phyloP scores from a whole-genome alignment of 163 green algal species.

The Scenedesmus sp. region DNA sequence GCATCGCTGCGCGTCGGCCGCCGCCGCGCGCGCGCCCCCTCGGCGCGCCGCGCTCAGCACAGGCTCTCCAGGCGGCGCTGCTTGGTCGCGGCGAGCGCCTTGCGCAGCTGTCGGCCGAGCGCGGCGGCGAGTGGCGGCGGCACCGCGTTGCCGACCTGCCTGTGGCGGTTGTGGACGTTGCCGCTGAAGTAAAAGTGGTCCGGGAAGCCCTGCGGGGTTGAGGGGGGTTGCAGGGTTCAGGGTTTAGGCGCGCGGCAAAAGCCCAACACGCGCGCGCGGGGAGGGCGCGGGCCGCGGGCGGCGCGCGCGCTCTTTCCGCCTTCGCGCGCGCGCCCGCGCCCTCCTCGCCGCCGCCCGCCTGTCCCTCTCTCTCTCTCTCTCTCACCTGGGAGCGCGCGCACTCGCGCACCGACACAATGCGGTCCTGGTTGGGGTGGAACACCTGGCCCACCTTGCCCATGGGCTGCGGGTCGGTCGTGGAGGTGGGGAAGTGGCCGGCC shows the following conservation, averaged over 20 bases:
- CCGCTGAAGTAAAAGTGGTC: slow-evolving; percentile 87
- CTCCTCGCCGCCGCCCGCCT: no score
- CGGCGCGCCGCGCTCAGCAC: no score
- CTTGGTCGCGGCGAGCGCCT: slow-evolving; percentile 18
- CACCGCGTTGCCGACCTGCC: slow-evolving; percentile 85
- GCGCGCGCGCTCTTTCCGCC: no score
- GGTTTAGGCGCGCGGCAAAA: no score
- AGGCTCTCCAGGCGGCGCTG: background rate
- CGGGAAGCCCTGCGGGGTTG: slow-evolving; percentile 83
- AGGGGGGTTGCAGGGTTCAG: background rate
- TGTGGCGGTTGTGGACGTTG: slow-evolving; percentile 79
- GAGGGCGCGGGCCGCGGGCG: no score
- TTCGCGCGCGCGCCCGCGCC: no score
- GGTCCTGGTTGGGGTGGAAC: slow-evolving; percentile 96
- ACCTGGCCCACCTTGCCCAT: slow-evolving; percentile 99
- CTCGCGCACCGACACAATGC: slow-evolving; percentile 95
- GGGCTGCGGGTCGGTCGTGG: slow-evolving; percentile 96
- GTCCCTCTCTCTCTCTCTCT: no score
- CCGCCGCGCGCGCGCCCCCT: no score
- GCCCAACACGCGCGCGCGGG: background rate
- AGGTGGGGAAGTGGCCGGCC: slow-evolving; percentile 96
- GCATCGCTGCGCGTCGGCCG: no score
- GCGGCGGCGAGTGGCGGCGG: slow-evolving; percentile 75
- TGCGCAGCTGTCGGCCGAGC: slow-evolving; percentile 70
- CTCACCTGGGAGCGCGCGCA: slow-evolving; percentile 92